Base-by-base conservation (phyloP, 495 filamentous ascomycete species). In the Pyrenula aspistea region DNA sequence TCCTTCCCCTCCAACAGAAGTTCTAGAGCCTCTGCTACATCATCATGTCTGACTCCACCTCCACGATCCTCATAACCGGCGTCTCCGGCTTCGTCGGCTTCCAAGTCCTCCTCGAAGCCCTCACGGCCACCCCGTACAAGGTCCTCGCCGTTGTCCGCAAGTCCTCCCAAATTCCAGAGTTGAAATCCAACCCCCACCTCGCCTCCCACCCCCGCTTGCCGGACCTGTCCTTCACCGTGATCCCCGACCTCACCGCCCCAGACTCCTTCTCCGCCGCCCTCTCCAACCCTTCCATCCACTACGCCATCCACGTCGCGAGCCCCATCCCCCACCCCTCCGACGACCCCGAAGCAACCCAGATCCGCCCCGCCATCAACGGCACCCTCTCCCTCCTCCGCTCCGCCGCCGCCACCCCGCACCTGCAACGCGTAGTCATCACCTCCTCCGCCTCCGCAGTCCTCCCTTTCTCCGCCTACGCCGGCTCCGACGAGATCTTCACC, bases 341-440 rank as follows among this genome's bases (percentile, higher is more conserved):
- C 12, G 56, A 65, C 2, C 55, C 59, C 12, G 53, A 57, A 22
- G 58, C 59, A 22, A 49, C 62, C 12, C 55, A 70, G 25, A 63
- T 69, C 56, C 10, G 65, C 50, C 69, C 70, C 1, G 69, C 67
- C 1, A 47, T 68, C 0, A 57, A 63, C 11, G 64, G 62, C 1
- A 60, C 60, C 0, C 8, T 60, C n/a, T 48, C 47, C 42, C 48
- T 71, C 12, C 59, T 73, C 23, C 25, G 61, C 1, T 64, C 69
- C 12, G 70, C 69, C 12, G 55, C 60, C 20, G 65, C 62, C 22
- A 19, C 49, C 8, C 61, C 61, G 12, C 55, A 31, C 15, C 53
- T 73, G n/a, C 53, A 60, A 56, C 63, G 68, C 22, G 59, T 73
- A 24, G 57, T 72, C 42, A 65, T 73, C 59, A 73, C 69, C 19